These are phyloP conservation scores for Colletotrichum viniferum DNA, from an alignment of 2,329 filamentous ascomycete genomes.

Conservation along the genomic window DNA sequence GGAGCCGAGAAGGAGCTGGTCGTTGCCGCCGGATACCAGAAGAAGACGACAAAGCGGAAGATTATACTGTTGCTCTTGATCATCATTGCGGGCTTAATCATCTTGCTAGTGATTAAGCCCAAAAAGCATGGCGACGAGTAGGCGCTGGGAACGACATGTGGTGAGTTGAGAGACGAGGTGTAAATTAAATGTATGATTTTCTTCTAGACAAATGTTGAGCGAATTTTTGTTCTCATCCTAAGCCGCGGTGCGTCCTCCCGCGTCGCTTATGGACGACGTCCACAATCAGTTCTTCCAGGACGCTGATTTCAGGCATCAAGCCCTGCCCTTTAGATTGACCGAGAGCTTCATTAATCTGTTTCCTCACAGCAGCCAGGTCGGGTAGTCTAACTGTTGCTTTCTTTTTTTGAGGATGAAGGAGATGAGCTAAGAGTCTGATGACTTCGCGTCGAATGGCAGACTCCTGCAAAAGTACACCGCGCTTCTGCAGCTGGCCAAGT, in stretches of 20 bases:
- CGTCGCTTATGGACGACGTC: neutral
- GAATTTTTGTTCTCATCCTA: neutral
- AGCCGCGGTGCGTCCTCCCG: neutral
- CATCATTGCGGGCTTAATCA: conserved; percentile 85
- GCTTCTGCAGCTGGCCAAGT: conserved; percentile 36
- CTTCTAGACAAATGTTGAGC: conserved; percentile 21
- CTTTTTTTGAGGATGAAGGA: neutral
- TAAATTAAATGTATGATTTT: conserved; percentile 27
- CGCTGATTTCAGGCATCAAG: neutral
- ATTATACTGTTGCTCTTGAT: conserved; percentile 88
- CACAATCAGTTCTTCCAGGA: neutral
- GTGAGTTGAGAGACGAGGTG: conserved; percentile 11
- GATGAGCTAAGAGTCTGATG: neutral
- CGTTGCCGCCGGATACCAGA: conserved; percentile 88
- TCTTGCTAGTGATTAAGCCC: conserved; percentile 81
- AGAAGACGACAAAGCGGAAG: conserved; percentile 86
- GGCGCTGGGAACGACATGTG: neutral
- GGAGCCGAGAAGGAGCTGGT: conserved; percentile 90
- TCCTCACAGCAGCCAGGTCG: neutral
- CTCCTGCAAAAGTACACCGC: conserved; percentile 37
- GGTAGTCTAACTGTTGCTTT: neutral
- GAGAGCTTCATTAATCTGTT: neutral
- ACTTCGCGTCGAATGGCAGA: conserved; percentile 9
- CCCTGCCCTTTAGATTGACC: neutral
- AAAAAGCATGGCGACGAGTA: conserved; percentile 50